phyloP scores from a whole-genome alignment of 2,329 filamentous ascomycete species.

The Calonectria ilicicola region DNA sequence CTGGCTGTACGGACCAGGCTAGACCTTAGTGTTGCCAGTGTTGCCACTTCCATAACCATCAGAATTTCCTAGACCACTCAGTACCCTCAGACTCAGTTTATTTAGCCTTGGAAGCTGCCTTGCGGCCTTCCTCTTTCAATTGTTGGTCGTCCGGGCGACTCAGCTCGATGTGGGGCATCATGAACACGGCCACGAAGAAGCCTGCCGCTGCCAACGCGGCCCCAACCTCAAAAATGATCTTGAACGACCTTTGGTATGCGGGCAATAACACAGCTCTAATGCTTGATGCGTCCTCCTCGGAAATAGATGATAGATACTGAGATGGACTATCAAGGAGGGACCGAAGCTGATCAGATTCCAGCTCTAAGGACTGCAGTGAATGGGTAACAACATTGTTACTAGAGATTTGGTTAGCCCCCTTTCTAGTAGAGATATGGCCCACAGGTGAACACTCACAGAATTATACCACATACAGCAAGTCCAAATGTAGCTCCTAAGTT shows the following conservation, averaged over 20 bases:
- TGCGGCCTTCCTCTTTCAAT: neutral
- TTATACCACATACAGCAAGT: constrained; percentile 53
- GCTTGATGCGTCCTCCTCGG: neutral
- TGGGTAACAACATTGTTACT: constrained; percentile 53
- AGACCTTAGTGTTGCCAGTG: neutral
- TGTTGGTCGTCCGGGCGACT: neutral
- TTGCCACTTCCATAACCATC: neutral
- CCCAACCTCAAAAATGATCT: constrained; percentile 53
- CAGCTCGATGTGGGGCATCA: constrained; percentile 56
- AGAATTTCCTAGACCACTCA: neutral
- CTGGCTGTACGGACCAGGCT: neutral
- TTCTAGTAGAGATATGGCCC: neutral
- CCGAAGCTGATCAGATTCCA: constrained; percentile 47
- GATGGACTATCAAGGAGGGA: neutral
- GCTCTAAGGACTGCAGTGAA: constrained; percentile 42
- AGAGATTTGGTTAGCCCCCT: neutral
- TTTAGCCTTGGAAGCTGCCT: neutral
- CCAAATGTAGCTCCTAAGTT: constrained; percentile 55
- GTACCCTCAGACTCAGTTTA: neutral
- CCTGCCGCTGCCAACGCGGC: constrained; percentile 50
- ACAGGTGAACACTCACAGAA: constrained; percentile 42
- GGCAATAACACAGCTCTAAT: constrained; percentile 46
- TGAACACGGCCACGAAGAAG: constrained; percentile 51
- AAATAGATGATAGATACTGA: neutral
- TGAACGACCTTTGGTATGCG: constrained; percentile 51